Evolutionary conservation across 176 grass and related monocot species (phyloP).

Genomic region (Cymbopogon citratus): DNA sequence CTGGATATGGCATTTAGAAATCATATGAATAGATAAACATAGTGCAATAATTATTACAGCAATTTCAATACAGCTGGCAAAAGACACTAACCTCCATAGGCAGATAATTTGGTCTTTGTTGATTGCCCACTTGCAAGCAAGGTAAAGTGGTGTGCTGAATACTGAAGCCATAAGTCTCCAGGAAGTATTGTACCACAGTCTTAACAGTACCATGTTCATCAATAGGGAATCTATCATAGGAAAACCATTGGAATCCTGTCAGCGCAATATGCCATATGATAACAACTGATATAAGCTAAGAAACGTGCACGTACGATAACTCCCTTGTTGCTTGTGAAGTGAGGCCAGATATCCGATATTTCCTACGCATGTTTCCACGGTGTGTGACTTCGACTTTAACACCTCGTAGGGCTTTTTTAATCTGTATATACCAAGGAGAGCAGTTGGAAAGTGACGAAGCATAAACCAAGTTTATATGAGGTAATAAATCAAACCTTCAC

Average conservation of each 20-base stretch:
- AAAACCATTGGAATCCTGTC: conserved; percentile 10
- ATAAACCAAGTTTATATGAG: background rate
- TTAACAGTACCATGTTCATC: conserved; percentile 85
- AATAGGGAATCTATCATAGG: conserved; percentile 60
- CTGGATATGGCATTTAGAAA: background rate
- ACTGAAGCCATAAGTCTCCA: conserved; percentile 84
- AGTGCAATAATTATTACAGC: too few species aligned
- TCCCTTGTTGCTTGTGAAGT: conserved; percentile 89
- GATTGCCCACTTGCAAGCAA: conserved; percentile 91
- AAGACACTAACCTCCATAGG: conserved; percentile 66
- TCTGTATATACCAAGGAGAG: conserved; percentile 33
- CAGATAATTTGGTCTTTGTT: conserved; percentile 88
- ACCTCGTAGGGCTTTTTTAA: conserved; percentile 79
- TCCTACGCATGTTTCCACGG: conserved; percentile 85
- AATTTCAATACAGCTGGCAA: too few species aligned
- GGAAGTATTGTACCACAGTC: conserved; percentile 85
- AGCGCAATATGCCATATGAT: background rate
- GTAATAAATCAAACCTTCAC: conserved; percentile 58
- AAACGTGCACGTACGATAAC: conserved; percentile 49
- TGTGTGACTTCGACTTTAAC: conserved; percentile 89
- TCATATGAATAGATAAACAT: too few species aligned
- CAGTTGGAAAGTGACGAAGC: background rate
- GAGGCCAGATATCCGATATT: conserved; percentile 85
- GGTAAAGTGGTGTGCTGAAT: conserved; percentile 81
- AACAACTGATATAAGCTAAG: background rate